Base-by-base conservation (phyloP, 345 rosid species). In the Salix arbutifolia region DNA sequence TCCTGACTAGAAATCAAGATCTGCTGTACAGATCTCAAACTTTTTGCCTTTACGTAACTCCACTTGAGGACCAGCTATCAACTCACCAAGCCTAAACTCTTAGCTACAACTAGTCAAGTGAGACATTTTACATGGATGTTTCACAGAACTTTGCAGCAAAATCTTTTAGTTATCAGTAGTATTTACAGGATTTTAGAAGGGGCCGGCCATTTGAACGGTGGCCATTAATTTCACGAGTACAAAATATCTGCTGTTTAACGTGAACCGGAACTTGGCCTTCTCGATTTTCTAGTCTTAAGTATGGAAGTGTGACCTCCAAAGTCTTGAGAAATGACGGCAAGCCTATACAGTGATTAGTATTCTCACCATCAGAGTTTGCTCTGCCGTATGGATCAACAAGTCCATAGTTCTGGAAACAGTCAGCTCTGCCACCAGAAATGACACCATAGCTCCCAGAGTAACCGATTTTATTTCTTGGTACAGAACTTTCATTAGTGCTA, bases 381-480 rank as follows among this genome's bases (percentile, higher is more conserved):
- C 71, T 56, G 37, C 74, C 4, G 9, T 58, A 73, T 16, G 74
- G 64, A 5, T 69, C 67, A 40, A 62, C 58, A 60, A 58, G 61
- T 60, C 72, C 68, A 30, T 53, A 48, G 56, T 76, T 74, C 9
- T 65, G 83, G 52, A 74, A 72, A 23, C 69, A 28, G 58, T 21
- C 31, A 18, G 56, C 53, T 65, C 85, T 64, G 72, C 19, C 68
- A 40, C 48, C 21, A 16, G 76, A 26, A 31, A 30, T 65, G 68
- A 76, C 18, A 77, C 67, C 35, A 50, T n/a, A 58, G 38, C 25
- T 37, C 35, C 61, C 46, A 71, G 52, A 37, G 71, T n/a, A 69
- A 40, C 42, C 23, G 25, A 7, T 60, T 26, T 44, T 44, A 17
- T 53, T 69, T 38, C 56, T 44, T n/a, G 76, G 80, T 13, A 73